Conservation (phyloP, 2,329 filamentous ascomycete species). For the Fonsecaea monophora region DNA sequence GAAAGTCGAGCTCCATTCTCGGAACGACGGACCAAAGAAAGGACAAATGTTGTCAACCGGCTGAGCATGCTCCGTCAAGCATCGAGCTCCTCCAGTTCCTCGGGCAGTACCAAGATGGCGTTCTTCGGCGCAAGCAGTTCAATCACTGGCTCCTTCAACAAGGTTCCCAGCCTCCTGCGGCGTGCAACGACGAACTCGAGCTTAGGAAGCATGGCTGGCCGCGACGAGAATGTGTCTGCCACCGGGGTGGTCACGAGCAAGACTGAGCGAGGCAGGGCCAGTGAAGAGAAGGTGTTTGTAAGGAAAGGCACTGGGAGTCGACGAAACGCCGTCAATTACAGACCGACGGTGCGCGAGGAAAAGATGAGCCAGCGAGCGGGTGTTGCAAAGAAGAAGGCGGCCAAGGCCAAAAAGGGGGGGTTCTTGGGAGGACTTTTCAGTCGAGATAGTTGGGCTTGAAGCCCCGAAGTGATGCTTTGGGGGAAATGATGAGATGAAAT, state of each 20-base stretch:
- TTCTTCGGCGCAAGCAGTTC: conserved; percentile 34
- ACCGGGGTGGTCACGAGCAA: conserved; percentile 39
- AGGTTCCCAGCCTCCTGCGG: conserved; percentile 36
- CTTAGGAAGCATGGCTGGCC: conserved; percentile 30
- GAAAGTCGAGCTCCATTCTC: conserved; percentile 40
- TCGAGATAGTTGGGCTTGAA: conserved; percentile 36
- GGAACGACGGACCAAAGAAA: conserved; percentile 45
- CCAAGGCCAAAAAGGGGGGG: conserved; percentile 31
- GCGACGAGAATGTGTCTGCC: conserved; percentile 37
- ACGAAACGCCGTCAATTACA: conserved; percentile 40
- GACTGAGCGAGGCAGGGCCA: conserved; percentile 37
- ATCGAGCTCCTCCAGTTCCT: conserved; percentile 48
- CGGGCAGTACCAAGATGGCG: conserved; percentile 35
- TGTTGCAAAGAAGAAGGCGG: conserved; percentile 35
- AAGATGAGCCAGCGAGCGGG: conserved; percentile 40
- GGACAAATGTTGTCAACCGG: conserved; percentile 53
- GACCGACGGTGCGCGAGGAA: conserved; percentile 37
- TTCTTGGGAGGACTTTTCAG: conserved; percentile 39
- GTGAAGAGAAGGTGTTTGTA: conserved; percentile 39
- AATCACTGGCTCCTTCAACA: conserved; percentile 28
- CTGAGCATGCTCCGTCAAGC: conserved; percentile 53
- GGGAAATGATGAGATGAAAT: neutral
- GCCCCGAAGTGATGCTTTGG: neutral
- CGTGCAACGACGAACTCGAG: conserved; percentile 41
- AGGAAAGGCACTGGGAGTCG: conserved; percentile 37